Evolutionary conservation across 805 yeast species (phyloP).

Genomic region (Candida broadrunensis): DNA sequence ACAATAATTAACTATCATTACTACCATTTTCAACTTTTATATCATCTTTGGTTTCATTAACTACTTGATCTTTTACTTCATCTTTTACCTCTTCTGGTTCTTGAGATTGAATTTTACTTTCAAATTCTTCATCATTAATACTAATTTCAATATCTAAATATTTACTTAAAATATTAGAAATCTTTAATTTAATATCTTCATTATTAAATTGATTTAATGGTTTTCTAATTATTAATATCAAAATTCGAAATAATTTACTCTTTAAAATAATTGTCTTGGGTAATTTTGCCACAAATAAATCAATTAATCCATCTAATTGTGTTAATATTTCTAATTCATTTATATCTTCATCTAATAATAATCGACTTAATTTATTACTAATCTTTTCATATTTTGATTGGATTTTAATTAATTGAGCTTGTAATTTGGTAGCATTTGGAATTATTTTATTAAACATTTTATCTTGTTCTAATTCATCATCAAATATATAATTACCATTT

Average conservation of each 20-base stretch:
- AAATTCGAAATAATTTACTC: constrained; percentile 27
- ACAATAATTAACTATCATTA: no score
- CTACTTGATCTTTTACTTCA: no score
- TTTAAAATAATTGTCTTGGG: constrained; percentile 30
- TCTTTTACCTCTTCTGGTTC: neutral
- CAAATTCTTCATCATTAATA: constrained; percentile 1
- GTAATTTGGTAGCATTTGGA: constrained; percentile 21
- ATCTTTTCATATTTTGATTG: constrained; percentile 10
- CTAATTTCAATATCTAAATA: constrained; percentile 13
- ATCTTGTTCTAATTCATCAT: constrained; percentile 25
- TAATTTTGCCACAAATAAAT: constrained; percentile 10
- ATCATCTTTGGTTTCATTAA: no score
- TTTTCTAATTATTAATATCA: constrained; percentile 29
- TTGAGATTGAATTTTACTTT: neutral
- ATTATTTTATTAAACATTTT: constrained; percentile 17
- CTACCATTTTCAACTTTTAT: neutral
- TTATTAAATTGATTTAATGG: constrained; percentile 18
- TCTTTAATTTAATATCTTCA: constrained; percentile 13
- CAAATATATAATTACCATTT: constrained; percentile 34
- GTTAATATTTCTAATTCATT: constrained; percentile 12
- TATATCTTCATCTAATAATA: constrained; percentile 10
- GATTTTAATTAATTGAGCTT: constrained; percentile 14
- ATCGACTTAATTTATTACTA: constrained; percentile 5
- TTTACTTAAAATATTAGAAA: constrained; percentile 17
- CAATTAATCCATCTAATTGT: constrained; percentile 11